These are phyloP conservation scores for Metarhizium guizhouense DNA, from an alignment of 2,329 filamentous ascomycete species.

Conservation along the genomic window DNA sequence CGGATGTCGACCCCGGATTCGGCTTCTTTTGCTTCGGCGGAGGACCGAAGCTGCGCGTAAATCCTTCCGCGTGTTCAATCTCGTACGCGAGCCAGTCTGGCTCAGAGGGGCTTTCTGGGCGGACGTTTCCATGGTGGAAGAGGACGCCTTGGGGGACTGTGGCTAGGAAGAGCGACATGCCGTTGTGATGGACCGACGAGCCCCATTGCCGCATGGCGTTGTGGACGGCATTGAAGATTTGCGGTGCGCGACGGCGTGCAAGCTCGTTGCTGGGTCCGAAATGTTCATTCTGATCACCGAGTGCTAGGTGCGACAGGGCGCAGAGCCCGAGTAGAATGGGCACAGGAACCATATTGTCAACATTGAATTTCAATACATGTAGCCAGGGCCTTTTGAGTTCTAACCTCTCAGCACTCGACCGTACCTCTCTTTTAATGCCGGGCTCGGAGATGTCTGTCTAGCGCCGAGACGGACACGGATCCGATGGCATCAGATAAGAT, in stretches of 20 bases:
- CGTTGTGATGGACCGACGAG: slow-evolving; percentile 53
- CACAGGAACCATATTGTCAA: neutral
- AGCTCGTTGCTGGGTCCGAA: neutral
- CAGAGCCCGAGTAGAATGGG: neutral
- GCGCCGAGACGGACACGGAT: too few relatives aligned
- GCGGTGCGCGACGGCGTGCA: slow-evolving; percentile 24
- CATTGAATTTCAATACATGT: neutral
- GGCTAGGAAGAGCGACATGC: slow-evolving; percentile 52
- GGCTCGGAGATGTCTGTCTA: too few relatives aligned
- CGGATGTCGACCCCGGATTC: neutral
- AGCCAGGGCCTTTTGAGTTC: too few relatives aligned
- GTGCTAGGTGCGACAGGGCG: neutral
- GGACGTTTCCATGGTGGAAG: slow-evolving; percentile 46
- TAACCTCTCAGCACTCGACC: too few relatives aligned
- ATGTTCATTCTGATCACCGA: neutral
- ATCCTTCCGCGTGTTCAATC: slow-evolving; percentile 50
- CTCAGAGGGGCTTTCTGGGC: slow-evolving; percentile 32
- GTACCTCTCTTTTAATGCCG: too few relatives aligned
- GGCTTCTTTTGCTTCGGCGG: neutral
- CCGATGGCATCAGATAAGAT: too few relatives aligned
- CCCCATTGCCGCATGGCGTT: slow-evolving; percentile 56
- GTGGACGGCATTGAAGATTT: slow-evolving; percentile 54
- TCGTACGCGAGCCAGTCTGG: slow-evolving; percentile 56
- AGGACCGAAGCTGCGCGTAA: slow-evolving; percentile 26
- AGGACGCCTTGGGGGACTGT: slow-evolving; percentile 43